Base-by-base conservation (phyloP, 768 basidiomycete species). In the Clavulina sp. region DNA sequence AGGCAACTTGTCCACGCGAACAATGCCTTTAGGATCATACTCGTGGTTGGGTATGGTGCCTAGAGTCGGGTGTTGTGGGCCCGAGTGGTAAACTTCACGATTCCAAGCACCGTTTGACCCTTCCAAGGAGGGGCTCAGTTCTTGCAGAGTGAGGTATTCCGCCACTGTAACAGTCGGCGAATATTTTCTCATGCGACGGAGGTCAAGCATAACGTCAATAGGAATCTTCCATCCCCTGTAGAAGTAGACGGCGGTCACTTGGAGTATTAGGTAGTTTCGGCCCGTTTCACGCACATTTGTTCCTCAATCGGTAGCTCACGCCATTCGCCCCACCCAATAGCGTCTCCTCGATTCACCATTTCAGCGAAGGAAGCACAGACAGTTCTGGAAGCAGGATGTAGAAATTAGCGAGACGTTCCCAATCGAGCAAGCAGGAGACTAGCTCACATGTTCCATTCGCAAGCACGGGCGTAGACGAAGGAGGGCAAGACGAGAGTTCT, bases 341-440 rank as follows among this genome's bases (percentile, higher is more conserved):
- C 70, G 46, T 73, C 69, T 36, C 67, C 65, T 43, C 71, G 64
- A 57, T 72, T 71, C 30, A 73, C 61, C 68, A 70, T 72, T 31
- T 62, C 59, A 0, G 65, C 62, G 51, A 67, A 69, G n/a, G 69
- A 63, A 29, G 68, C 64, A 49, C 70, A 71, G 38, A 69, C 61
- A 7, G 44, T 21, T n/a, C 47, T 40, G 53, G 16, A 16, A 34
- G 6, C 7, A 38, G 7, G 19, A 38, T 19, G 19, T 38, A 19
- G 19, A 29, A 7, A 49, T 18, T 33, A 46, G 43, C 16, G 43
- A 46, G 26, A 38, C 9, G 34, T 38, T 24, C 26, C 26, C 24
- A 46, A 28, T 13, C n/a, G 28, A 16, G 28, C 24, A 33, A 26
- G 32, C 26, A 26, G 34, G 34, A 49, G 29, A 49, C 9, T 16